Evolutionary conservation across 75 land plant species (phyloP), one percentile per base, ranked within the genome.

Genomic region (Pinus tabuliformis): DNA sequence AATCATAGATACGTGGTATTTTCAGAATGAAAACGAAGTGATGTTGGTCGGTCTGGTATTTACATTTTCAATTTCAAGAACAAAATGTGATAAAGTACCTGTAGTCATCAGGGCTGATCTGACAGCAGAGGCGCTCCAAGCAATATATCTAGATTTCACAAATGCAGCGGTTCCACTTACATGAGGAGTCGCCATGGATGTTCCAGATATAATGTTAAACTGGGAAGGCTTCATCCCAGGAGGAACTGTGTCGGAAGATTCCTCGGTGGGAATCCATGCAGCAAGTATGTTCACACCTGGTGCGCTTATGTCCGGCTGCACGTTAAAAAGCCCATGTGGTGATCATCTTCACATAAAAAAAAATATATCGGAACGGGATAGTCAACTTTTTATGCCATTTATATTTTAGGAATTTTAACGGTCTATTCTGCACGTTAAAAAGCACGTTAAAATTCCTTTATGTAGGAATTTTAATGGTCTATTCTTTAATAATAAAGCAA

Each of bases 121-220:
- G 73, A 92, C 80, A 52, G 91, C 87, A 33, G 93, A 83, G 37
- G 93, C 86, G 57, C 87, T 83, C 93, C 91, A 92, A 33, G 74
- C 36, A 18, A 93, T 89, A 58, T 92, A 59, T 56, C 28, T 59
- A n/a, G 91, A 81, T 80, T 83, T 88, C 28, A 92, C 30, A 2
- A 83, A n/a, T 15, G 93, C 93, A 8, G 86, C 93, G 17, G 85
- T 56, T 3, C 93, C 95, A 57, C 89, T 80, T 2, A 91, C 86
- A 79, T 92, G 95, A 6, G 93, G 93, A 74, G 91, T 84, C 3
- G 95, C 71, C 95, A 92, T 92, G 65, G 95, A 91, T 64, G 95
- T 92, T 57, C 95, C 95, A 5, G 95, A 91, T 58, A 89, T 36
- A 39, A 92, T 28, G 61, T 91, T 89, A 76, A 75, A 92, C 8